A percentile compares a stretch with the other conserved stretches of the same genome.
Evolutionary conservation across 148 eudicot species (phyloP).

Genomic region (Spergularia bocconei): DNA sequence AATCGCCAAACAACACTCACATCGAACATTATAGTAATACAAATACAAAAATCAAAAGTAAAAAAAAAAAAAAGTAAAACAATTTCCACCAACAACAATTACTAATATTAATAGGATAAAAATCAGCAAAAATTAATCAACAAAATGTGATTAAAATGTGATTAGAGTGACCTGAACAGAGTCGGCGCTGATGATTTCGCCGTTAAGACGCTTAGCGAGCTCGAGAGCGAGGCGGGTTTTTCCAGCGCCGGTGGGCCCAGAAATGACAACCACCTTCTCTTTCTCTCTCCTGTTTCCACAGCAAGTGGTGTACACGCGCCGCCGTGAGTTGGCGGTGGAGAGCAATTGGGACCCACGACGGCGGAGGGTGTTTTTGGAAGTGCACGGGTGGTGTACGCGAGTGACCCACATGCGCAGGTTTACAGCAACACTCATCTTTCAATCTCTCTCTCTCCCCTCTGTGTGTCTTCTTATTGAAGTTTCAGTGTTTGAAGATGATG

Average conservation of each 20-base stretch:
- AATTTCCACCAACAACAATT: background rate
- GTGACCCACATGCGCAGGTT: constrained; percentile 30
- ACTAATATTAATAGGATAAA: background rate
- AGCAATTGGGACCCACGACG: background rate
- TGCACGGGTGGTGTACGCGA: constrained; percentile 8
- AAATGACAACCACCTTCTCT: constrained; percentile 71
- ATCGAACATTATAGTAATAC: too few relatives aligned
- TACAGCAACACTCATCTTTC: constrained; percentile 16
- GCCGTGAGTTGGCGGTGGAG: constrained; percentile 16
- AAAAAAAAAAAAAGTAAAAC: too few relatives aligned
- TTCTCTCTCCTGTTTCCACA: constrained; percentile 32
- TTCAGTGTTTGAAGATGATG: too few relatives aligned
- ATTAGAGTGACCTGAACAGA: constrained; percentile 70
- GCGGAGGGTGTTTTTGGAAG: background rate
- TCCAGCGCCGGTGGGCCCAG: constrained; percentile 96
- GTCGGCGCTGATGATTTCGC: constrained; percentile 92
- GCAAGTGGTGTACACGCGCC: constrained; percentile 33
- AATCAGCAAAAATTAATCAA: background rate
- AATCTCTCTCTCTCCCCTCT: background rate
- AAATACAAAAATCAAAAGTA: too few relatives aligned
- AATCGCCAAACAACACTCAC: too few relatives aligned
- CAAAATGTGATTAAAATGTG: background rate
- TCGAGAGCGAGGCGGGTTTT: constrained; percentile 82
- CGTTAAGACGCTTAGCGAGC: constrained; percentile 82
- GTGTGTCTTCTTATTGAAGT: too few relatives aligned